Evolutionary conservation across 148 eudicot species (phyloP), one percentile per base, ranked within the genome.

Genomic region (Rhododendron simsii): DNA sequence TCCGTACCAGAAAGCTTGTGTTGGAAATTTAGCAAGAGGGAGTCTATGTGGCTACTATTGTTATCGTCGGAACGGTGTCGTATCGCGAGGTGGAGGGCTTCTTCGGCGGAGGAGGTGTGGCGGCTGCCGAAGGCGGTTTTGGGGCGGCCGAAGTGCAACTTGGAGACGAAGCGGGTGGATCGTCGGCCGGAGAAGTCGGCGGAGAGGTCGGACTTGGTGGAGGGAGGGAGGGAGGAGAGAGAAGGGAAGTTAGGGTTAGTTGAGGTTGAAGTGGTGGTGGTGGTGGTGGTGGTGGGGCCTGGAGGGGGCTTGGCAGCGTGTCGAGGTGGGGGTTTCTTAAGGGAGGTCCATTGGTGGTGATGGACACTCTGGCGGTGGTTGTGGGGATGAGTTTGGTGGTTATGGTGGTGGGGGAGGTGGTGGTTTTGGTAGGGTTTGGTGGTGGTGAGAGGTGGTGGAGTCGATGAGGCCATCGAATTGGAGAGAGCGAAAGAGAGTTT

Each of bases 151-250:
- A 90, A 93, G 63, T 97, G 98, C 91, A 93, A 91, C 59, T 97
- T 97, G 18, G 98, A 95, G n/a, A 95, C 98, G 48, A 89, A 93
- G 2, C 99, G 91, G 84, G 99, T 96, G 0, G 99, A 93, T 84
- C 96, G 89, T 3, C 96, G 92, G 78, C 96, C 96, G 2, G 95
- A 94, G 84, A 96, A 96, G 26, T 96, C 98, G 23, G 94, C 85
- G 15, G 95, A 90, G 59, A 95, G 93, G 15, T 89, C 88, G 81
- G 94, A 23, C 85, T 92, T 91, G 75, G 75, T 13, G 73, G 85
- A 45, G 80, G 88, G 84, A 86, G 81, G 48, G 87, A 85, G 12
- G 69, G 89, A 79, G 82, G 91, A 67, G 86, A 90, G 86, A 37
- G 84, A 69, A n/a, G 85, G 78, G 80, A 87, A 85, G 59, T 61